Percentiles rank a stretch among this genome's conserved stretches.
Conservation (phyloP, 176 grass and related monocot genomes). For the Pharus latifolius region DNA sequence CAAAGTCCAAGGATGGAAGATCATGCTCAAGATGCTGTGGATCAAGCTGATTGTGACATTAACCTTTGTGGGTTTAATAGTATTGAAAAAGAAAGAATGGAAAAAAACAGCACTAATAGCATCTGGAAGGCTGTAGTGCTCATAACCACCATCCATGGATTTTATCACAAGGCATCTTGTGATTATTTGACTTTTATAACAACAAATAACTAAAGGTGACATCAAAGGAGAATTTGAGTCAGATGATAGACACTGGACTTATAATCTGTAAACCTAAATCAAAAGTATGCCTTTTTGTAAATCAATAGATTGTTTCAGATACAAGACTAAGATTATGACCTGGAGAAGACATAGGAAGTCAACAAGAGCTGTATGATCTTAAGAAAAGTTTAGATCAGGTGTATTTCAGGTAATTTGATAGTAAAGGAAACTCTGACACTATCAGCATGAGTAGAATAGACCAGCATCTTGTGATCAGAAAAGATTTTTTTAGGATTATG, state of each 20-base stretch:
- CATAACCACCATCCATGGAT: constrained; percentile 34
- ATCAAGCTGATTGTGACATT: constrained; percentile 56
- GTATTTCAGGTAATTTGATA: neutral
- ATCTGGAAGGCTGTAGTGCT: constrained; percentile 44
- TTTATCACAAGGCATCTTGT: constrained; percentile 42
- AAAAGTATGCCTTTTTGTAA: neutral
- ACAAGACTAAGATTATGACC: constrained; percentile 1
- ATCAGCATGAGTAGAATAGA: constrained; percentile 11
- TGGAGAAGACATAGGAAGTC: neutral
- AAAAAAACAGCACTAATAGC: constrained; percentile 59
- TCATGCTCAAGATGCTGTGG: constrained; percentile 55
- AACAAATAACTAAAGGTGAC: constrained; percentile 12
- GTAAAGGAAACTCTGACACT: constrained; percentile 1
- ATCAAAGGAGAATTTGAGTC: constrained; percentile 9
- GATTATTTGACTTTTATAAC: constrained; percentile 9
- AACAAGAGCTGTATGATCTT: neutral
- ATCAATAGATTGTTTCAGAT: neutral
- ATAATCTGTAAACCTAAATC: neutral
- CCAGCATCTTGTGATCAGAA: constrained; percentile 16
- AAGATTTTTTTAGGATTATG: constrained; percentile 24
- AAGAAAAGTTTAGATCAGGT: neutral
- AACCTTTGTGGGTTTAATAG: constrained; percentile 43
- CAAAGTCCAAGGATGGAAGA: constrained; percentile 31
- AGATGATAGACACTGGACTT: neutral
- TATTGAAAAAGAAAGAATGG: constrained; percentile 4